These are phyloP conservation scores for Withania somnifera DNA, from an alignment of 305 asterid genomes.

Conservation along the genomic window DNA sequence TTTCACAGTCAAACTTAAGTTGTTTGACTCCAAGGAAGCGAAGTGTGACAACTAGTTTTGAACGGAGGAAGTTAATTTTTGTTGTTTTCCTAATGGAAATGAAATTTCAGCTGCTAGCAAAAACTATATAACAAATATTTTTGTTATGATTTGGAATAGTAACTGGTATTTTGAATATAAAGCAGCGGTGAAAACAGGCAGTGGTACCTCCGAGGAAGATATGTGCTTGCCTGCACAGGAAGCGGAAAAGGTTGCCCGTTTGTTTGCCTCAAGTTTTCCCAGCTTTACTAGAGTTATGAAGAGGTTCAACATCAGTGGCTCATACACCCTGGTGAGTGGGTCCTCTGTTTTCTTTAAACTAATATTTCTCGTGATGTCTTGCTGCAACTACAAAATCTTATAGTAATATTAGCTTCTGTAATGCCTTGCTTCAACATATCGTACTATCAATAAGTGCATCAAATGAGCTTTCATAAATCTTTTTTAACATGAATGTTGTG, in stretches of 20 bases:
- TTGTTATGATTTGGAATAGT: neutral
- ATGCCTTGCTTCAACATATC: neutral
- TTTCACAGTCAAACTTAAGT: no score
- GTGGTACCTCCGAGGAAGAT: constrained; percentile 29
- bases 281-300: constrained; percentile 77
- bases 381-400: neutral
- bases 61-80: no score
- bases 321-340: constrained; percentile 75
- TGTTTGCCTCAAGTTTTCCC: constrained; percentile 67
- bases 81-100: neutral
- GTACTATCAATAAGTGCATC: neutral
- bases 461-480: neutral
- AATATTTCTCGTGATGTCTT: neutral
- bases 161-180: constrained; percentile 9
- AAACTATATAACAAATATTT: neutral
- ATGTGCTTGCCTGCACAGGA: constrained; percentile 56
- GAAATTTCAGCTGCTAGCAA: neutral
- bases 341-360: neutral
- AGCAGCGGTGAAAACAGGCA: constrained; percentile 34
- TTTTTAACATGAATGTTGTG: neutral
- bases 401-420: neutral
- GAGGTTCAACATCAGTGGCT: constrained; percentile 83
- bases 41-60: no score
- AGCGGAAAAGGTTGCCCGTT: constrained; percentile 62
- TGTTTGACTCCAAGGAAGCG: no score